Conservation (phyloP, 2,329 filamentous ascomycete genomes). For the Colletotrichum chrysophilum region DNA sequence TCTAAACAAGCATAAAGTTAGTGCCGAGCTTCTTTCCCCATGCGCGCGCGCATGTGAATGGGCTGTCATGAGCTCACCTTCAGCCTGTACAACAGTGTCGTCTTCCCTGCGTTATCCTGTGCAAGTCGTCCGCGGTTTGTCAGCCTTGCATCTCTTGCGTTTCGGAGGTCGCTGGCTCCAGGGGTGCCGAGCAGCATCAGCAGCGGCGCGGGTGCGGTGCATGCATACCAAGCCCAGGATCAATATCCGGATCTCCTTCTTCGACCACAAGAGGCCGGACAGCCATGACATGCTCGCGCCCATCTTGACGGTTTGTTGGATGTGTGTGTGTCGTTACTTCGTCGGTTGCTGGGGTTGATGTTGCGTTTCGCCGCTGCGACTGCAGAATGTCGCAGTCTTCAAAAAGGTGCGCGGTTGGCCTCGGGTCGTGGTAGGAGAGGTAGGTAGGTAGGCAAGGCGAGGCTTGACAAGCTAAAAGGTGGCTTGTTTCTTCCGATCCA, state of each 20-base stretch:
- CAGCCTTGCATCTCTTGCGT: neutral
- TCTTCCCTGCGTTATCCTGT: constrained; percentile 98
- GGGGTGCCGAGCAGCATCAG: neutral
- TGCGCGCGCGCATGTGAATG: neutral
- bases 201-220: neutral
- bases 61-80: constrained; percentile 64
- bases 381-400: neutral
- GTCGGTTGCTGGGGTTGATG: neutral
- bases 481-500: constrained; percentile 14
- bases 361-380: constrained; percentile 3
- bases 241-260: constrained; percentile 97
- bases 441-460: neutral
- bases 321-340: neutral
- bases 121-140: constrained; percentile 15
- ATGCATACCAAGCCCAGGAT: constrained; percentile 87
- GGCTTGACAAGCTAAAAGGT: constrained; percentile 17
- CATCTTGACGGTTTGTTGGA: constrained; percentile 51
- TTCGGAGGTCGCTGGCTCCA: neutral
- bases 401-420: constrained; percentile 12
- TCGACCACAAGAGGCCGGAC: constrained; percentile 79
- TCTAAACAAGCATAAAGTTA: constrained; percentile 56
- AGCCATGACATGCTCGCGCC: constrained; percentile 72
- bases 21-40: neutral
- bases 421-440: neutral
- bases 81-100: constrained; percentile 91